Evolutionary conservation across 257 asterid genomes (phyloP).

Genomic region (Agastache rugosa): DNA sequence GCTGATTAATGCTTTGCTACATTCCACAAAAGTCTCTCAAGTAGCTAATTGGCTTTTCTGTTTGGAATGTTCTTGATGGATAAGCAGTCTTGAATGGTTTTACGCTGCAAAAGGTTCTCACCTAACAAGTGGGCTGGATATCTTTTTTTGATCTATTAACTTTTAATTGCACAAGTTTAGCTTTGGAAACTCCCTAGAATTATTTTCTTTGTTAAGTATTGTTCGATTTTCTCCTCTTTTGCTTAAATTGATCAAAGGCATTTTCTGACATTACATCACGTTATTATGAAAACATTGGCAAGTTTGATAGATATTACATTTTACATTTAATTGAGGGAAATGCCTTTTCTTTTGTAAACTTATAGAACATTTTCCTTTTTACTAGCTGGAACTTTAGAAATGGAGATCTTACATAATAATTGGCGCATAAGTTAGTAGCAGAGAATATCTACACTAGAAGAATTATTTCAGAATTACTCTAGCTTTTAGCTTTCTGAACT

Average conservation of each 20-base stretch:
- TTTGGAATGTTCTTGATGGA: conserved; percentile 17
- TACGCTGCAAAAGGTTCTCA: neutral
- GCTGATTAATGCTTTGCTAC: neutral
- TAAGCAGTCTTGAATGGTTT: neutral
- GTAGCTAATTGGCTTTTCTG: neutral
- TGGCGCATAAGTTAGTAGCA: neutral
- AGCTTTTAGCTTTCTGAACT: conserved; percentile 12
- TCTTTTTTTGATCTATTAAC: neutral
- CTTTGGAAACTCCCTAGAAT: neutral
- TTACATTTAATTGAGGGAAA: neutral
- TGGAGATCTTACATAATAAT: neutral
- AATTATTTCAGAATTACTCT: neutral
- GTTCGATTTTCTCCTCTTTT: neutral
- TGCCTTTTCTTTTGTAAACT: neutral
- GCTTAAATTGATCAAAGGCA: neutral
- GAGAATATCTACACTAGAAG: neutral
- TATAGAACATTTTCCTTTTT: neutral
- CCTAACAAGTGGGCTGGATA: neutral
- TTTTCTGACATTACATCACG: neutral
- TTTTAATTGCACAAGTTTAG: neutral
- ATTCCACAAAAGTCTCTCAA: conserved; percentile 1
- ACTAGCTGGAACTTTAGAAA: neutral
- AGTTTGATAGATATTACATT: neutral
- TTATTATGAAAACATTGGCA: neutral
- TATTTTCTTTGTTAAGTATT: neutral